Evolutionary conservation across 176 grass and related monocot species (phyloP).

Genomic region (Aegilops tauschii): DNA sequence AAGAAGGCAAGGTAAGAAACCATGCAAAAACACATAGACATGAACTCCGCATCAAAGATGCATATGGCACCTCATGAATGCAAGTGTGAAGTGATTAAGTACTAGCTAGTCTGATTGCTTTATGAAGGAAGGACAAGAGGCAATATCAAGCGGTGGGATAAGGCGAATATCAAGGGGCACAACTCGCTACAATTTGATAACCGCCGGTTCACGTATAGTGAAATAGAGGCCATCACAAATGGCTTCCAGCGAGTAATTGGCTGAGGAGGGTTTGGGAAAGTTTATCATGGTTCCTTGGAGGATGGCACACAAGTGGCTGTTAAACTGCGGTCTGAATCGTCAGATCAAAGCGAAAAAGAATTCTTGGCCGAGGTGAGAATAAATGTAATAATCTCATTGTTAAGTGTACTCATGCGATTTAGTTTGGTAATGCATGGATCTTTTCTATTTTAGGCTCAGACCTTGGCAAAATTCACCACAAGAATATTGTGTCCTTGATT

Average conservation of each 20-base stretch:
- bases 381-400: neutral
- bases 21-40: neutral
- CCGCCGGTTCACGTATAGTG: neutral
- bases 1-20: constrained; percentile 23
- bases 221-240: neutral
- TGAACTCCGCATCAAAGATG: too few species aligned
- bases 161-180: neutral
- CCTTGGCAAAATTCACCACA: constrained; percentile 62
- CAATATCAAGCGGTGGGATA: neutral
- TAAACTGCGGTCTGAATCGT: too few species aligned
- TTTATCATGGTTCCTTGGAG: neutral
- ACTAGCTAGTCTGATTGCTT: neutral
- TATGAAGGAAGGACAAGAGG: neutral
- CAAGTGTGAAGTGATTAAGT: neutral
- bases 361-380: neutral
- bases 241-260: neutral
- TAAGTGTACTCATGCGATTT: neutral
- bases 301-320: too few species aligned
- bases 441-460: constrained; percentile 38
- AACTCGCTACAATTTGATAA: neutral
- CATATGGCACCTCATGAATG: neutral
- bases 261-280: neutral
- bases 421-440: neutral
- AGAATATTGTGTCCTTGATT: constrained; percentile 50
- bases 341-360: neutral